These are phyloP conservation scores for Globisporangium parvum DNA, from an alignment of 352 stramenopile species.

Conservation along the genomic window DNA sequence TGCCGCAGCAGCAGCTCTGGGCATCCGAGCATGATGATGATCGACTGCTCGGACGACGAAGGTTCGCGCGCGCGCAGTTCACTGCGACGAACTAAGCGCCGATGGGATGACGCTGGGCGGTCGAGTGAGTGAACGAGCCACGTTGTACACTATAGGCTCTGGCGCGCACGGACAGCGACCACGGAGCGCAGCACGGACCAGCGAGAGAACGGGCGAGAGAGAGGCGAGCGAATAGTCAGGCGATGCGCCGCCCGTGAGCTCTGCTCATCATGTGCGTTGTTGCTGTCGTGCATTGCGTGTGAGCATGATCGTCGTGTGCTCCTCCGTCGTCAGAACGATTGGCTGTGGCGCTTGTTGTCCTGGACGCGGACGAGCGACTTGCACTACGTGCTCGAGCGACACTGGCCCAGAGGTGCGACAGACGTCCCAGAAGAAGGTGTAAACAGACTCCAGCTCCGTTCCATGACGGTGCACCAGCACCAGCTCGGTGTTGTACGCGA, in stretches of 20 bases:
- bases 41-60: conserved; percentile 21
- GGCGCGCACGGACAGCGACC: neutral
- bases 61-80: conserved; percentile 43
- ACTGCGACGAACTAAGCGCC: conserved; percentile 36
- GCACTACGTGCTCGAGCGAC: too few relatives aligned
- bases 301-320: too few relatives aligned
- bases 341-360: too few relatives aligned
- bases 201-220: too few relatives aligned
- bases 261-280: neutral
- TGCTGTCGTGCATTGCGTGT: neutral
- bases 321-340: too few relatives aligned
- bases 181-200: too few relatives aligned
- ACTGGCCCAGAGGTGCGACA: too few relatives aligned
- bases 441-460: too few relatives aligned
- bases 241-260: neutral
- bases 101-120: neutral
- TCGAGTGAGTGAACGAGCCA: neutral
- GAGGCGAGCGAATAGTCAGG: neutral
- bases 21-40: neutral
- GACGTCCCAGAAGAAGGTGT: too few relatives aligned
- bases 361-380: too few relatives aligned
- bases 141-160: neutral
- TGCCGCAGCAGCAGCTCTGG: neutral
- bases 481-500: too few relatives aligned
- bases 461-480: too few relatives aligned